Base-by-base conservation (phyloP, 257 asterid genomes). In the Solanum medicagineum region DNA sequence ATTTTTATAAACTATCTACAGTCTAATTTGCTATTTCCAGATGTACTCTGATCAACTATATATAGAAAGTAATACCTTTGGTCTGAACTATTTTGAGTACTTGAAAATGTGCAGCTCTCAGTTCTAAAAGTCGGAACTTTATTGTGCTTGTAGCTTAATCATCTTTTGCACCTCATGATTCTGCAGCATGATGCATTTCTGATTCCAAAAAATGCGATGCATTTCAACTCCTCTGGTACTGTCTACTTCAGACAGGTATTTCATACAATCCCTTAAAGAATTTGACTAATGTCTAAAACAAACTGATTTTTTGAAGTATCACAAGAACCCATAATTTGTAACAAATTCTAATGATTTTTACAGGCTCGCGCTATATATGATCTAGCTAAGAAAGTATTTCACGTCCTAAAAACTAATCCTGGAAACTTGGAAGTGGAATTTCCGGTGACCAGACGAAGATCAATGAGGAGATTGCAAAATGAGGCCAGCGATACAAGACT, bases 201-300 rank as follows among this genome's bases (percentile, higher is more conserved):
- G 87, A 94, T 96, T 88, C 92, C 99, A 51, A 91, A 90, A 89
- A 96, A 96, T 51, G 98, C 99, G 7, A 94, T 96, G 98, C 91
- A 91, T 86, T 96, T 96, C 91, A 96, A 96, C 86, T 88, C 98
- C 83, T 86, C 98, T 2, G 55, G 90, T 80, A 93, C 97, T 24
- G 63, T 91, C 54, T 93, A 92, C 87, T 94, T 89, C 92, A 94
- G 92, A 91, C 95, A 92, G 97, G 98, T 93, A 44, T 59, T 17
- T 22, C 71, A 16, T 49, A 70, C 22, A 40, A 69, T 40, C 77
- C 77, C 40, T 74, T 74, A 12, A 15, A 44, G 36, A 14, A 62
- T 24, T 24, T 24, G 9, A 13, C 17, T 49, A 2, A 60, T 11
- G 19, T 26, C 42, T 65, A 6, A 62, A 66, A 69, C 51, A 53